Conservation (phyloP, 2,329 filamentous ascomycete genomes). For the Xylariaceae sp. region DNA sequence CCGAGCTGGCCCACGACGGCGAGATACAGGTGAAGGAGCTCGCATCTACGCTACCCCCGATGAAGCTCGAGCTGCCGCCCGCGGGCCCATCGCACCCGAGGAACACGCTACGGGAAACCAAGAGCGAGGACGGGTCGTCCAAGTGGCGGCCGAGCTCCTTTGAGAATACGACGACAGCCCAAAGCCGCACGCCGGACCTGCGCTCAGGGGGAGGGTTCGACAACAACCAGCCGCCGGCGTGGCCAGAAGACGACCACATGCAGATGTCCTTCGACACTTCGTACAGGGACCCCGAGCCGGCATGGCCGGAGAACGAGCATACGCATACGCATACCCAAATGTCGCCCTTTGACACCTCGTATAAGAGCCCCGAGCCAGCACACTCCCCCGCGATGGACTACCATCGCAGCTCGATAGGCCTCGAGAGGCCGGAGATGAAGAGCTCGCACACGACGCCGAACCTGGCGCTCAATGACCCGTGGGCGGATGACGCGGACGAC, state of each 20-base stretch:
- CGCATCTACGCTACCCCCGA: conserved; percentile 80
- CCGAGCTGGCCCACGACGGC: conserved; percentile 67
- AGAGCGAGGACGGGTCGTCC: conserved; percentile 35
- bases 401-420: conserved; percentile 15
- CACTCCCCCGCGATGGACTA: conserved; percentile 26
- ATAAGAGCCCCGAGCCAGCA: conserved; percentile 5
- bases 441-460: conserved; percentile 43
- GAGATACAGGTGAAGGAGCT: conserved; percentile 66
- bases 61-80: conserved; percentile 61
- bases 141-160: conserved; percentile 13
- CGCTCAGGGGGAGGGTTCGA: conserved; percentile 13
- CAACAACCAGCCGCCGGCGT: conserved; percentile 8
- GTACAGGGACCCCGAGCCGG: conserved; percentile 37
- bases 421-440: conserved; percentile 33
- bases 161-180: conserved; percentile 13
- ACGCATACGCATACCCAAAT: not conserved
- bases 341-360: not conserved
- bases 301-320: conserved; percentile 2
- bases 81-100: conserved; percentile 27
- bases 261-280: conserved; percentile 68
- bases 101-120: conserved; percentile 34
- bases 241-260: conserved; percentile 40
- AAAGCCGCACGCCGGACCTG: conserved; percentile 22
- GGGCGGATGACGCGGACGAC: conserved; percentile 65
- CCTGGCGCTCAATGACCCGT: conserved; percentile 52